Evolutionary conservation across 495 filamentous ascomycete genomes (phyloP), one percentile per base, ranked within the genome.

Genomic region (Oleoguttula mirabilis): DNA sequence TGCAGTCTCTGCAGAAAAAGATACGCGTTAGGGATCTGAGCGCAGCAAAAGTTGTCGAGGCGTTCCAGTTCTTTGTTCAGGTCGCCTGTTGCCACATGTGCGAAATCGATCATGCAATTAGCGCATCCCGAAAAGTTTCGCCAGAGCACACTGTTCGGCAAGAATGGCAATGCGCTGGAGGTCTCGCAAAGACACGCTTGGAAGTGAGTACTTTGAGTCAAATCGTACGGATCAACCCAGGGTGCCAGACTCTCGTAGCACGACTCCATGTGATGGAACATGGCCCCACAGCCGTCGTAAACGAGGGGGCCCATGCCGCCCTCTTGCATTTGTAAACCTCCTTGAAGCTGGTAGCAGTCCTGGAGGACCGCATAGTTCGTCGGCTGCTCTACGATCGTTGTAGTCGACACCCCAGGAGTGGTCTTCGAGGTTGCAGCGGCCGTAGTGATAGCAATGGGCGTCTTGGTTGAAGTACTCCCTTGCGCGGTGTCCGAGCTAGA

Each of bases 1-100:
- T 33, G 14, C 12, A 46, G 33, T 10, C 21, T 10, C 11, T 7
- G 4, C 4, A 46, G 3, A n/a, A 22, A 36, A 17, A 46, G 24
- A 15, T 32, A 46, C 3, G 36, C 36, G n/a, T 31, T 3, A 2
- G 43, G 43, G n/a, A 21, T 24, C n/a, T 38, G 35, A 3, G 43
- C 39, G 16, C 15, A 21, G 28, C 43, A 46, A 31, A 46, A 46
- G 28, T 46, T 39, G 11, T 46, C 35, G 43, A 46, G 31, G 15
- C 16, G 11, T 15, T 39, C 16, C 25, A 39, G 27, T 24, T 46
- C 17, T 19, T 21, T n/a, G 25, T 34, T 12, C 10, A 44, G 33
- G 21, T 44, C 33, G 15, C 27, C n/a, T 12, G 16, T n/a, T 3
- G 32, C 36, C 11, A 25, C 22, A 3, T 21, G 3, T 10, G n/a